Conservation (phyloP, 352 stramenopile genomes). For the Peronospora destructor region DNA sequence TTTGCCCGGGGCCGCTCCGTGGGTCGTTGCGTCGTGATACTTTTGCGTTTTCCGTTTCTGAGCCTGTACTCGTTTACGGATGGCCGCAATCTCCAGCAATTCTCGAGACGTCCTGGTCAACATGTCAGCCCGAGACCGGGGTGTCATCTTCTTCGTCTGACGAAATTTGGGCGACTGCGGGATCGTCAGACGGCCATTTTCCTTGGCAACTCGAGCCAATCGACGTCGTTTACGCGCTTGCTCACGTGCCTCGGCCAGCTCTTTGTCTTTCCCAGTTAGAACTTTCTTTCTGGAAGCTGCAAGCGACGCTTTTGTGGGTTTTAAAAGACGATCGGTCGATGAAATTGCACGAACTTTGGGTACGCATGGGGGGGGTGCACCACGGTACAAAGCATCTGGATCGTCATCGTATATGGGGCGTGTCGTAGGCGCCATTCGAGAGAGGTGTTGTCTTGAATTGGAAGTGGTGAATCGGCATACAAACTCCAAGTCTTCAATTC, state of each 20-base stretch:
- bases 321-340: slow-evolving; percentile 51
- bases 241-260: slow-evolving; percentile 28
- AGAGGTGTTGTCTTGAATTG: too few relatives aligned
- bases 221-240: slow-evolving; percentile 29
- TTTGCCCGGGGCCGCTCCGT: slow-evolving; percentile 20
- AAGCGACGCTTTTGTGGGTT: slow-evolving; percentile 50
- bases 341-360: slow-evolving; percentile 49
- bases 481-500: too few relatives aligned
- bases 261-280: slow-evolving; percentile 39
- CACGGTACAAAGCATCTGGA: slow-evolving; percentile 43
- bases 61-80: slow-evolving; percentile 47
- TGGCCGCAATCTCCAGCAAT: slow-evolving; percentile 60
- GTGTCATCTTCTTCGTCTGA: slow-evolving; percentile 27
- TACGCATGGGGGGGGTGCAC: slow-evolving; percentile 34
- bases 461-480: too few relatives aligned
- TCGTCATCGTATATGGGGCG: slow-evolving; percentile 31
- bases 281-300: slow-evolving; percentile 37
- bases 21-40: slow-evolving; percentile 61
- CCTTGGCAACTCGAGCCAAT: slow-evolving; percentile 37
- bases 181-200: slow-evolving; percentile 57
- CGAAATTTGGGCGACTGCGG: slow-evolving; percentile 65
- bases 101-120: slow-evolving; percentile 69
- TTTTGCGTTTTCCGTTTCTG: slow-evolving; percentile 55
- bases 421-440: slow-evolving; percentile 15
- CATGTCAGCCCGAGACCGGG: slow-evolving; percentile 30